phyloP scores from a whole-genome alignment of 768 basidiomycete species.

The Cantharellus cinnabarinus region DNA sequence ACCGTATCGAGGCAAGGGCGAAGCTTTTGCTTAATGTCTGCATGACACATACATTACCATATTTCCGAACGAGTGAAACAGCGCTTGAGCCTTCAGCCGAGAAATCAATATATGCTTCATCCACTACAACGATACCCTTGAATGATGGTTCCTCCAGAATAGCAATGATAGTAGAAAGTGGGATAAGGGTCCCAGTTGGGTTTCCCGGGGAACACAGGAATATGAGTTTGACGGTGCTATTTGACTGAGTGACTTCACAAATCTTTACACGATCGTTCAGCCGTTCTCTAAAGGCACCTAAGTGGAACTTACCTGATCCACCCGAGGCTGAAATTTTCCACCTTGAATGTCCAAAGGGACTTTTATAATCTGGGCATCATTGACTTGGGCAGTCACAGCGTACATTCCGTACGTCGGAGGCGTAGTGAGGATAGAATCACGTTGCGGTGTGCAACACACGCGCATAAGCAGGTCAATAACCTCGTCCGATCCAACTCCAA shows the following conservation, averaged over 20 bases:
- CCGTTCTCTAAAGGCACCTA: neutral
- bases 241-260: constrained; percentile 41
- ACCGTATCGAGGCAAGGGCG: constrained; percentile 90
- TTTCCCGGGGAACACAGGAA: constrained; percentile 97
- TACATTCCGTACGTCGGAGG: constrained; percentile 99
- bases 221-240: constrained; percentile 71
- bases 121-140: constrained; percentile 82
- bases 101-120: constrained; percentile 98
- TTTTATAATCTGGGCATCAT: constrained; percentile 70
- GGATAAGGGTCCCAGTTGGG: constrained; percentile 76
- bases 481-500: constrained; percentile 95
- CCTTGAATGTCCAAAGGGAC: constrained; percentile 63
- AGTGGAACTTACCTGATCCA: constrained; percentile 37
- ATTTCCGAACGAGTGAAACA: constrained; percentile 50
- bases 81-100: constrained; percentile 41
- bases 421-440: constrained; percentile 68
- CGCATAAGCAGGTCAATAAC: constrained; percentile 88
- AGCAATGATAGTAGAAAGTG: constrained; percentile 42
- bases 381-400: constrained; percentile 80
- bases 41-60: constrained; percentile 80
- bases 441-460: constrained; percentile 57
- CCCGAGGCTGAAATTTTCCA: constrained; percentile 56
- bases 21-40: constrained; percentile 96
- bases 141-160: constrained; percentile 63
- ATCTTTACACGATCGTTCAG: constrained; percentile 25